These are phyloP conservation scores for Batkoa obscura DNA, from an alignment of 371 early-diverging fungal species.

Conservation along the genomic window DNA sequence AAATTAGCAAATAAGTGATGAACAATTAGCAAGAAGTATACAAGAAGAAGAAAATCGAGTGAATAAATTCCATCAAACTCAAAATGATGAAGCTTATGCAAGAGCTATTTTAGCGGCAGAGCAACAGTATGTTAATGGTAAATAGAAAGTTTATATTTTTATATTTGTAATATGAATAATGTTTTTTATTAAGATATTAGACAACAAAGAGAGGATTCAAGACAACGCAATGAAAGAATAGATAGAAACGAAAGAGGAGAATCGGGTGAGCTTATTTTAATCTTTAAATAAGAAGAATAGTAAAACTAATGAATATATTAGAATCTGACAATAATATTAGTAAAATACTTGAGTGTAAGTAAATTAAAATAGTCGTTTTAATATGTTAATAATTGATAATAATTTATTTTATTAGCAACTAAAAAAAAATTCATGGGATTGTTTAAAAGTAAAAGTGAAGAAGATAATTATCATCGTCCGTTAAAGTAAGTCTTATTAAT, in stretches of 20 bases:
- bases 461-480: not conserved
- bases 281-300: too few species aligned
- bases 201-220: too few species aligned
- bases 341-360: not conserved
- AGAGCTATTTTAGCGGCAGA: conserved; percentile 5
- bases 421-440: not conserved
- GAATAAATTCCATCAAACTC: not conserved
- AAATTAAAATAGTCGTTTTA: not conserved
- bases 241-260: too few species aligned
- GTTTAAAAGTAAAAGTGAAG: not conserved
- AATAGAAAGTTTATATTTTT: not conserved
- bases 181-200: not conserved
- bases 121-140: not conserved
- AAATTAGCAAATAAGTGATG: conserved; percentile 1
- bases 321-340: not conserved
- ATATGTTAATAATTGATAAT: not conserved
- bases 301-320: too few species aligned
- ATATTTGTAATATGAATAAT: not conserved
- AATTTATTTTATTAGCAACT: not conserved
- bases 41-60: not conserved
- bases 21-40: conserved; percentile 4
- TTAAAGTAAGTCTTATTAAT: not conserved
- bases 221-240: not conserved
- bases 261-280: too few species aligned
- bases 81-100: conserved; percentile 5